phyloP scores from a whole-genome alignment of 306 rosid species.

The Vigna trinervia region DNA sequence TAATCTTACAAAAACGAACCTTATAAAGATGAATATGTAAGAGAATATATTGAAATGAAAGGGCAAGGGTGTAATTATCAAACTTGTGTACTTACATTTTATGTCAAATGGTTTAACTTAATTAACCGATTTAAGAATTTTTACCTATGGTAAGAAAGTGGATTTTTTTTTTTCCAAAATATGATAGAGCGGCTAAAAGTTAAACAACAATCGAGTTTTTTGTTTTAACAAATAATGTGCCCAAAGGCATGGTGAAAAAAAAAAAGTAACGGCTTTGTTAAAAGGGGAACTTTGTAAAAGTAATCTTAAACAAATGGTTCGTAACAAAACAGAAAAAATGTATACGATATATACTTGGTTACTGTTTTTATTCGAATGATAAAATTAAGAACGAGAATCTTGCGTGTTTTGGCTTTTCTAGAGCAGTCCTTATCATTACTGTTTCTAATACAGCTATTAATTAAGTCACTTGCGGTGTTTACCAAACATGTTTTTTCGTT shows the following conservation, averaged over 20 bases:
- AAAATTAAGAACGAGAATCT: background rate
- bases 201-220: no score
- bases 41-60: background rate
- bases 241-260: no score
- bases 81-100: background rate
- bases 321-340: background rate
- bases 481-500: background rate
- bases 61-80: background rate
- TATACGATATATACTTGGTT: background rate
- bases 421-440: slow-evolving; percentile 20
- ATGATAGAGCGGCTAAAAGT: background rate
- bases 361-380: no score
- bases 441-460: slow-evolving; percentile 17
- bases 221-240: no score
- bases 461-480: slow-evolving; percentile 9
- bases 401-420: background rate
- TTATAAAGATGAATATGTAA: no score
- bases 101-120: background rate
- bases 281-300: no score
- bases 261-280: no score
- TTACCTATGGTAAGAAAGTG: background rate
- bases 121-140: background rate
- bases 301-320: background rate
- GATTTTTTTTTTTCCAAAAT: background rate
- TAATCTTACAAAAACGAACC: no score